Base-by-base conservation (phyloP, 257 asterid species). In the Rauvolfia tetraphylla region DNA sequence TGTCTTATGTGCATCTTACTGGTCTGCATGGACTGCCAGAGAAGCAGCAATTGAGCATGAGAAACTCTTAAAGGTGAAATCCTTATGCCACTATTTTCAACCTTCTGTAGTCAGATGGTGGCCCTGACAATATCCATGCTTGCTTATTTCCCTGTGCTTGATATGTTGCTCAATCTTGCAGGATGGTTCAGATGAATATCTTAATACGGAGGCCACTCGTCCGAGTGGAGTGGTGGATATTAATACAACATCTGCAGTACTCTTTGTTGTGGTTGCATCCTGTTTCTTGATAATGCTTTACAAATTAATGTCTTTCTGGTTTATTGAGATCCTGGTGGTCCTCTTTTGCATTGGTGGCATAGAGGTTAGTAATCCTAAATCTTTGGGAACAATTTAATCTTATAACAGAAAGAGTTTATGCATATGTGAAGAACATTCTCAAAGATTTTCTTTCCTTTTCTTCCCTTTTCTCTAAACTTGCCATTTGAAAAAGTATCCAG, bases 21-120 rank as follows among this genome's bases (percentile, higher is more conserved):
- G 98, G 98, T 93, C 98, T 36, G 97, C 98, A n/a, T 90, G 97
- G 96, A 89, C 88, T 73, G 97, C 98, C 48, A 88, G 89, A 81
- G 96, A 93, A 85, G 90, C 94, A 67, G 92, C 95, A 74, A 72
- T 85, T 73, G 98, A 92, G 85, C 92, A 89, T 72, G 97, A 92
- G 81, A 92, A 90, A 83, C 89, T 87, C 77, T 77, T 92, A 62
- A 90, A 93, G 95, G 98, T 92, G 71, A 73, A 38, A 13, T 46
- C 48, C 18, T 71, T 41, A 71, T 9, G 76, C 63, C 10, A 44
- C 72, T 77, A 33, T 51, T 22, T 51, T 44, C 17, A 57, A 42
- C 69, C 25, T 72, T 31, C 63, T 71, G 29, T 10, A 79, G 27
- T 76, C 48, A 17, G 72, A 34, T 56, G 25, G 62, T 20, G 46